Evolutionary conservation across 805 yeast species (phyloP).

Genomic region (Wickerhamiella cacticola): DNA sequence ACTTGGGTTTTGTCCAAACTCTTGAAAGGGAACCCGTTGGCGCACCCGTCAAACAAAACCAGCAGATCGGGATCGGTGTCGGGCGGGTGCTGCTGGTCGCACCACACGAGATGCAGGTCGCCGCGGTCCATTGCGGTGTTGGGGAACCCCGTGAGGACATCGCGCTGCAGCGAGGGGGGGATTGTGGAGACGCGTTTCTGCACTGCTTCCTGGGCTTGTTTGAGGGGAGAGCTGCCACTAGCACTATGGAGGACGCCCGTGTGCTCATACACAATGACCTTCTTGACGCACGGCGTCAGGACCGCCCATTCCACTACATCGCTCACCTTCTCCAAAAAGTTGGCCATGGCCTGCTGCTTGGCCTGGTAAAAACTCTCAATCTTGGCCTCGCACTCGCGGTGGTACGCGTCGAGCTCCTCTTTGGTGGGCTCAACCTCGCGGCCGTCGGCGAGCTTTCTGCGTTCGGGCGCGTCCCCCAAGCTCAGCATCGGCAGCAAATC

Average conservation of each 20-base stretch:
- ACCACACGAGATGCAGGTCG: not conserved
- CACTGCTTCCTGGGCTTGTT: not conserved
- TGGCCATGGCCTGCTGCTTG: not conserved
- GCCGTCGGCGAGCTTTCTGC: conserved; percentile 11
- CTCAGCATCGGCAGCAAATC: not conserved
- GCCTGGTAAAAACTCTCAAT: not conserved
- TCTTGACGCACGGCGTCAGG: conserved; percentile 4
- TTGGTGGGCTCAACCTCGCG: not conserved
- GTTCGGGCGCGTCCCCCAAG: not conserved
- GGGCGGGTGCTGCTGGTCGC: not conserved
- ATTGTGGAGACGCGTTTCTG: not conserved
- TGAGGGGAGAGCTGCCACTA: no score
- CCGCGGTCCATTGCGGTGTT: not conserved
- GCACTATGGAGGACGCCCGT: no score
- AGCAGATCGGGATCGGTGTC: conserved; percentile 11
- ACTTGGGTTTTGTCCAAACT: conserved; percentile 1
- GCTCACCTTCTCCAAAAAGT: not conserved
- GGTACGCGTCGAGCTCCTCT: conserved; percentile 1
- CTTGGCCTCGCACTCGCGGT: not conserved
- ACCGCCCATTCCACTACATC: conserved; percentile 10
- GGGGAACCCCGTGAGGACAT: conserved; percentile 5
- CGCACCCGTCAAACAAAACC: conserved; percentile 7
- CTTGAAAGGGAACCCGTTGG: conserved; percentile 13
- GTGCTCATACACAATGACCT: conserved; percentile 6
- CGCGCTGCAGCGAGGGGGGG: conserved; percentile 6